These are phyloP conservation scores for Epichloe gansuensis DNA, from an alignment of 2,329 filamentous ascomycete genomes.

Conservation along the genomic window DNA sequence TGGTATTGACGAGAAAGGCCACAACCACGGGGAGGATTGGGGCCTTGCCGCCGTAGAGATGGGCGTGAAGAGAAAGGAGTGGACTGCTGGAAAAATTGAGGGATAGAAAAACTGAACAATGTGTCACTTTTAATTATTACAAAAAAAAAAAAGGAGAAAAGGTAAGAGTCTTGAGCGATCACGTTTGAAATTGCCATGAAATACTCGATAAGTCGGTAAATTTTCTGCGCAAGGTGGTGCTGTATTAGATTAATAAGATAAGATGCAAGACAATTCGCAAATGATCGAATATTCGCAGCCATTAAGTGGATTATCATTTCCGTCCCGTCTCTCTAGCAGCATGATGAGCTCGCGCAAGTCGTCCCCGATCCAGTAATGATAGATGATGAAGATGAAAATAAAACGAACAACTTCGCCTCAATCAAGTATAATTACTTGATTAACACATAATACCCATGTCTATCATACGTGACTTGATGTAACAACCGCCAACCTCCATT, in stretches of 20 bases:
- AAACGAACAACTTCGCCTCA: neutral
- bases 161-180: neutral
- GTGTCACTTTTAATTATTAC: too few species aligned
- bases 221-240: too few species aligned
- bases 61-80: slow-evolving; percentile 73
- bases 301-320: neutral
- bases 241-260: neutral
- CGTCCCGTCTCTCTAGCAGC: neutral
- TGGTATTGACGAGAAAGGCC: slow-evolving; percentile 52
- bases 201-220: too few species aligned
- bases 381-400: neutral
- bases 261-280: neutral
- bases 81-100: slow-evolving; percentile 57
- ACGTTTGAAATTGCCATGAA: neutral
- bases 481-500: neutral
- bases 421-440: neutral
- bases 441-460: slow-evolving; percentile 3
- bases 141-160: neutral
- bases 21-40: slow-evolving; percentile 98
- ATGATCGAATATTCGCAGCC: too few species aligned
- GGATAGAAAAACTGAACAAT: slow-evolving; percentile 12
- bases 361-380: neutral
- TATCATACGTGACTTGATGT: slow-evolving; percentile 4
- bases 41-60: slow-evolving; percentile 88
- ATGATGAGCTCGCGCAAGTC: neutral